phyloP scores from a whole-genome alignment of 129 eudicot species.

The Heracleum sosnowskyi region DNA sequence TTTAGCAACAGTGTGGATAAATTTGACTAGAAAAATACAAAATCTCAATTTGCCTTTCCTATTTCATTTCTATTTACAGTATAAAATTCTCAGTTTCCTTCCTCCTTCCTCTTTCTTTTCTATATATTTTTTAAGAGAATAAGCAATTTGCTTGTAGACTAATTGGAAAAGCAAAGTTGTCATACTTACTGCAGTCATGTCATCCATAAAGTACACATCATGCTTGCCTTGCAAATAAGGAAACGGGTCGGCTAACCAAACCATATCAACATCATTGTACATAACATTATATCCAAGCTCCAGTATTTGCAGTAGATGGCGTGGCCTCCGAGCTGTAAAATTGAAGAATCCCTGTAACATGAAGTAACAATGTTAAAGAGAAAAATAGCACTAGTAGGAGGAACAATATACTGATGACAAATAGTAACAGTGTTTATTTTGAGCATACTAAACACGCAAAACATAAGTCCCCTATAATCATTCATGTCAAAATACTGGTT shows the following conservation, averaged over 20 bases:
- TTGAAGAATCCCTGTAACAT: constrained; percentile 83
- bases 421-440: not conserved
- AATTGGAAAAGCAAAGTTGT: constrained; percentile 37
- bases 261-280: constrained; percentile 99
- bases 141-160: constrained; percentile 75
- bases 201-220: constrained; percentile 94
- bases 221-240: constrained; percentile 81
- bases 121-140: not conserved
- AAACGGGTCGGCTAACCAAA: constrained; percentile 94
- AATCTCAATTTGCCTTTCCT: not conserved
- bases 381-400: not conserved
- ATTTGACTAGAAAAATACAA: not conserved
- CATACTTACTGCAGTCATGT: constrained; percentile 72
- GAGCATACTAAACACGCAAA: not conserved
- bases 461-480: not conserved
- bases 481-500: not conserved
- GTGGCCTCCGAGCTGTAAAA: constrained; percentile 93
- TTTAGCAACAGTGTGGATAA: not conserved
- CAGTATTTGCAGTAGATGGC: constrained; percentile 76
- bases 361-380: not conserved
- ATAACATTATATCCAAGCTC: constrained; percentile 95
- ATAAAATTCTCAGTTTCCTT: not conserved
- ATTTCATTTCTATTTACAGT: not conserved
- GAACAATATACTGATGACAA: not conserved
- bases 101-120: not conserved